Base-by-base conservation (phyloP, 208 protist species). In the Acanthamoeba rhysodes region DNA sequence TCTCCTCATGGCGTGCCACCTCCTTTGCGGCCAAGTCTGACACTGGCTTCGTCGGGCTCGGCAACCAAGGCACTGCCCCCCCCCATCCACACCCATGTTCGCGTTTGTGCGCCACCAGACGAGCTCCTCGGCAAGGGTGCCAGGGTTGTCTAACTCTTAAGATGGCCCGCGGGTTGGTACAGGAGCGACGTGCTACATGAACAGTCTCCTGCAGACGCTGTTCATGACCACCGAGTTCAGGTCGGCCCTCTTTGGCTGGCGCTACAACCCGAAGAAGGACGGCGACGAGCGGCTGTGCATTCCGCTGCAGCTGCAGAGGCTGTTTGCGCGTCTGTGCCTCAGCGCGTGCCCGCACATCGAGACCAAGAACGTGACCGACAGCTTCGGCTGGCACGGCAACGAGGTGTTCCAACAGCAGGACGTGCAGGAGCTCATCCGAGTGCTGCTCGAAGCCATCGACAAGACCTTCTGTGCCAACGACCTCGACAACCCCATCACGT, bases 401-500 rank as follows among this genome's bases (percentile, higher is more conserved):
- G 96, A 97, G 41, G 96, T 96, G 34, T 97, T 97, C 50, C 82
- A 95, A 80, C 96, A 97, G 85, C 96, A 97, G n/a, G 96, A 97
- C 72, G 96, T 97, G 10, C 96, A 97, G 84, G 96, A 97, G 80
- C 90, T 97, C 74, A 68, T 66, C 50, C n/a, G 96, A 8, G 96
- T 97, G 64, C 96, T 97, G 27, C 96, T 97, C 29, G 96, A 97
- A 24, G 94, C 95, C 88, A 82, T 97, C 22, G 96, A 97, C 72
- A 64, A 91, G 45, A 80, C 85, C 32, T 85, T 96, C 57, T 70
- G 94, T 24, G 94, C 59, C 32, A 91, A 85, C 84, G 70, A 80
- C 62, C 41, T 95, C 14, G 34, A 48, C 64, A 94, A 48, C 12
- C 82, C 78, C 59, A 78, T 88, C 57, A 85, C 66, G 93, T 95